A percentile compares a stretch with the other conserved stretches of the same genome.
Evolutionary conservation across 768 basidiomycete genomes (phyloP).

Genomic region (Collybiopsis luxurians): DNA sequence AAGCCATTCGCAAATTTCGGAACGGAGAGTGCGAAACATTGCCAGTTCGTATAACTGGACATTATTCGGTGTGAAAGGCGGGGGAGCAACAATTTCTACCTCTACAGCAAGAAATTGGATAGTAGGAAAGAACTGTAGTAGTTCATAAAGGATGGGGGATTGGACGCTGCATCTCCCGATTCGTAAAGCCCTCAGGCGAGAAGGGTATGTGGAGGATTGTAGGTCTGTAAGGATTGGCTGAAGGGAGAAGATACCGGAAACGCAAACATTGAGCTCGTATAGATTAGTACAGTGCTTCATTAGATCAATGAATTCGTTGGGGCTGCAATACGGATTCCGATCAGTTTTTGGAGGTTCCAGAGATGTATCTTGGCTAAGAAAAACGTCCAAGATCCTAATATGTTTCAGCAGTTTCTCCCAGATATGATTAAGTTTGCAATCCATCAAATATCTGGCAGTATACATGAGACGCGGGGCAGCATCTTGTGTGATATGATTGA

Average conservation of each 20-base stretch:
- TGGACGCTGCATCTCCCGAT: slow-evolving; percentile 34
- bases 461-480: background rate
- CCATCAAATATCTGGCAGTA: background rate
- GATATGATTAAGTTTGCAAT: too few relatives aligned
- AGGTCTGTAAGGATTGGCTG: background rate
- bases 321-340: background rate
- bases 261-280: background rate
- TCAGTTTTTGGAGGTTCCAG: background rate
- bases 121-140: slow-evolving; percentile 34
- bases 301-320: background rate
- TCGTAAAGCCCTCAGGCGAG: slow-evolving; percentile 14
- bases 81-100: slow-evolving; percentile 32
- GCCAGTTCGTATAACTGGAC: slow-evolving; percentile 39
- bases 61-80: slow-evolving; percentile 21
- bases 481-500: background rate
- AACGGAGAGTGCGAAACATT: slow-evolving; percentile 28
- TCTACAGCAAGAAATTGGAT: slow-evolving; percentile 37
- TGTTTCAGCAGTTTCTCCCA: background rate
- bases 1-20: slow-evolving; percentile 34
- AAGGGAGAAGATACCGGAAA: background rate
- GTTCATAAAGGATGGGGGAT: slow-evolving; percentile 41
- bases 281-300: background rate
- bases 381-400: slow-evolving; percentile 1
- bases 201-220: background rate
- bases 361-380: background rate